Percentiles rank a stretch among this genome's conserved stretches.
Conservation (phyloP, 495 filamentous ascomycete species). For the Aspergillus diversus region DNA sequence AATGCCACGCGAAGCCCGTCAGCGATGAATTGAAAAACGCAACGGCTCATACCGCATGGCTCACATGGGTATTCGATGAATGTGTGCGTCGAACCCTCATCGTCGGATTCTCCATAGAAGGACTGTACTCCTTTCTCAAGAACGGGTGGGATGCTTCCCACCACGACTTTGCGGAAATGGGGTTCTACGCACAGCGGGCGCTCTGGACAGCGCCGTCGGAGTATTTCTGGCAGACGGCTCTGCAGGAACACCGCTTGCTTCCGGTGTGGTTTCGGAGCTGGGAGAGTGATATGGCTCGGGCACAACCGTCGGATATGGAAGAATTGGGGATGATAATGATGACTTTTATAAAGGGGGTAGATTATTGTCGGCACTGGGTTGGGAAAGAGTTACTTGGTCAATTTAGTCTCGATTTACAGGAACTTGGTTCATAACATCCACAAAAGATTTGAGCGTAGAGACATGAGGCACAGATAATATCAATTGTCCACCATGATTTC, state of each 20-base stretch:
- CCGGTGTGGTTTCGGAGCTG: background rate
- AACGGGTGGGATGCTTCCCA: background rate
- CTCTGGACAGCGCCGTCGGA: background rate
- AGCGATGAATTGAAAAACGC: background rate
- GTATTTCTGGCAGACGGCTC: background rate
- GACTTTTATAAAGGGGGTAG: background rate
- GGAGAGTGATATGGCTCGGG: background rate
- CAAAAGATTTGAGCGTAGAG: no score
- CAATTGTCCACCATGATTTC: no score
- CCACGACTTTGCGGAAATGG: background rate
- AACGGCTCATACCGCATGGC: background rate
- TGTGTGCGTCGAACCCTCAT: background rate
- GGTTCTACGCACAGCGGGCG: background rate
- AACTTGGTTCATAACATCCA: no score
- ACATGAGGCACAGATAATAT: no score
- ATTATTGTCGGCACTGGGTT: background rate
- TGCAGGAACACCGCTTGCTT: background rate
- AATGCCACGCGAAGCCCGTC: background rate
- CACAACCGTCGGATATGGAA: background rate
- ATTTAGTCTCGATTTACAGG: no score
- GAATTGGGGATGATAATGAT: background rate
- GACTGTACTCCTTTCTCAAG: background rate
- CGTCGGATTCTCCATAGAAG: background rate
- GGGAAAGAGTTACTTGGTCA: background rate
- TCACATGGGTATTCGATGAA: background rate